Base-by-base conservation (phyloP, 345 rosid species). In the Populus euphratica region DNA sequence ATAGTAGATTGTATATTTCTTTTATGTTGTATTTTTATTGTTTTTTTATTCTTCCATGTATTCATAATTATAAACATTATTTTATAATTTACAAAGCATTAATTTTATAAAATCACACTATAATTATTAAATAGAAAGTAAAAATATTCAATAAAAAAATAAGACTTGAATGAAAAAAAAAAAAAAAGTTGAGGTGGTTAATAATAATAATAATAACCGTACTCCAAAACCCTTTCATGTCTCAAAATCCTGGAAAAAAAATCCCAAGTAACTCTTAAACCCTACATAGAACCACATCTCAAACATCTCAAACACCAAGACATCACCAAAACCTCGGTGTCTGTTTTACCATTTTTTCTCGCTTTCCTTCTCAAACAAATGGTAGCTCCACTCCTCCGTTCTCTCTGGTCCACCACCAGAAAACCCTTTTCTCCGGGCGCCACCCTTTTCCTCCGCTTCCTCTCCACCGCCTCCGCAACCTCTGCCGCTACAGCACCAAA, bases 301-400 rank as follows among this genome's bases (percentile, higher is more conserved):
- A 20, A 33, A 11, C 27, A 27, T 18, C 71, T 18, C 25, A 20
- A 33, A 49, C 27, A 29, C 50, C 23, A n/a, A 67, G 68, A 50
- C 18, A 13, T 8, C 13, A 72, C 25, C 10, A 18, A 72, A 73
- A 23, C 35, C 70, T 43, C 25, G 23, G 68, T 41, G 78, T 69
- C 74, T 67, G 77, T 74, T 56, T 77, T 49, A 2, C 50, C 27
- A 59, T 14, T 11, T 29, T 14, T 31, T 29, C 36, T 14, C 8
- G 6, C 20, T 8, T 16, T 38, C 13, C 41, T 38, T 20, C 27
- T 25, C 21, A 20, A 6, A 65, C 76, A 74, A 73, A 96, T 93
- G 98, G 95, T 82, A 33, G 95, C 94, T 50, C 94, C 93, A 78
- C 71, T 93, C 69, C 88, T 96, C 64, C 98, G 98, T 38, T 85